Evolutionary conservation across 1,284 basidiomycete genomes (phyloP), one percentile per base, ranked within the genome.

Genomic region (Moesziomyces globuligerus): DNA sequence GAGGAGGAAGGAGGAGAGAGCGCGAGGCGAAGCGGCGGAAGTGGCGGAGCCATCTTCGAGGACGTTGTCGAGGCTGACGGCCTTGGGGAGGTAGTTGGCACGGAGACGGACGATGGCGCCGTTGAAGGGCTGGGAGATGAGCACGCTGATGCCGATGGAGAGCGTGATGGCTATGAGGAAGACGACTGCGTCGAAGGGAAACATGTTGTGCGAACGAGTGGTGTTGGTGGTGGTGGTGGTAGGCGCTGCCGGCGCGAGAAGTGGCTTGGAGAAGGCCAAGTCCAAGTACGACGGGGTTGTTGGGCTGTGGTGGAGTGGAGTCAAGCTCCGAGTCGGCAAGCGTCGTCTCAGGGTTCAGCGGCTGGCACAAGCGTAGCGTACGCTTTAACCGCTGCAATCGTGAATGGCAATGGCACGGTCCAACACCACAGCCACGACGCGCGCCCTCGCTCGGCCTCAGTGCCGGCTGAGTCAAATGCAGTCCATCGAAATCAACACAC

Each of bases 51-150:
- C 80, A 52, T 79, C 80, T 54, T 79, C 75, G 48, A 81, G 62
- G 17, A 81, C 74, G 53, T 75, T 75, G 48, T 80, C 78, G 28
- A 81, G 74, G 8, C 73, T 72, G 26, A 81, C 76, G 4, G 80
- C 80, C 38, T 75, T 79, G 25, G 80, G 80, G 13, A 81, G 61
- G 48, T 81, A 81, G 62, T 81, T 81, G 34, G 79, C 79, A 28
- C 80, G 74, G 11, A 80, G 59, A 3, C 79, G 71, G 23, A 79
- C 72, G 17, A 81, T 73, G 20, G 78, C 71, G 28, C 75, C 76
- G 43, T 64, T 70, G 51, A 81, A 76, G 10, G 80, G 80, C 49
- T 74, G 75, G 3, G 74, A 73, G 51, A 80, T 70, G 47, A 67
- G 54, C 46, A 80, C 52, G 32, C 72, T 65, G 26, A 79, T 42